A percentile compares a stretch with the other conserved stretches of the same genome.
Evolutionary conservation across 2,329 filamentous ascomycete species (phyloP).

Genomic region (Ascosphaera acerosa): DNA sequence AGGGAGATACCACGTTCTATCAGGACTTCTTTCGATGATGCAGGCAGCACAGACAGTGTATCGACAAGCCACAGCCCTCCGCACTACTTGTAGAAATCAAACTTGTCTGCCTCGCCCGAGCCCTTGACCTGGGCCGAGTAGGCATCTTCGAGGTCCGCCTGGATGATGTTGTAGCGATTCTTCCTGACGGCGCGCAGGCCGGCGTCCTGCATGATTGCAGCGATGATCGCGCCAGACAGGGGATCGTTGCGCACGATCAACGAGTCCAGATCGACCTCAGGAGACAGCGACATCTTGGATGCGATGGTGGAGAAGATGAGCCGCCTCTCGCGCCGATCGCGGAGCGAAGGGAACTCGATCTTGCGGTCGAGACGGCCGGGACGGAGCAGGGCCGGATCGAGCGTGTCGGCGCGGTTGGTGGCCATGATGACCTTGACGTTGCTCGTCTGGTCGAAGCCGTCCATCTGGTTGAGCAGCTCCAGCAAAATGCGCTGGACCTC

Average conservation of each 20-base stretch:
- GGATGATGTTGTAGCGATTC: constrained; percentile 98
- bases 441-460: constrained; percentile 94
- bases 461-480: constrained; percentile 97
- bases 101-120: constrained; percentile 38
- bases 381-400: constrained; percentile 82
- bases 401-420: constrained; percentile 89
- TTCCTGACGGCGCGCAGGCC: constrained; percentile 82
- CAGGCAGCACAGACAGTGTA: background rate
- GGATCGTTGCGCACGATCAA: constrained; percentile 94
- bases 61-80: background rate
- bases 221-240: constrained; percentile 81
- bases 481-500: constrained; percentile 97
- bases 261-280: constrained; percentile 88
- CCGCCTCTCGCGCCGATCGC: constrained; percentile 79
- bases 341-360: constrained; percentile 92
- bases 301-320: constrained; percentile 97
- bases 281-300: constrained; percentile 85
- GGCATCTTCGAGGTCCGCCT: constrained; percentile 85
- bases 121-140: constrained; percentile 95
- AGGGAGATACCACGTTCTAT: no score
- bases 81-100: constrained; percentile 9
- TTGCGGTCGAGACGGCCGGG: constrained; percentile 91
- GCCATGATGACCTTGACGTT: constrained; percentile 99
- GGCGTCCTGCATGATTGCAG: constrained; percentile 97
- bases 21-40: no score